Evolutionary conservation across 2,329 filamentous ascomycete species (phyloP).

Genomic region (Penicillium corylophilum): DNA sequence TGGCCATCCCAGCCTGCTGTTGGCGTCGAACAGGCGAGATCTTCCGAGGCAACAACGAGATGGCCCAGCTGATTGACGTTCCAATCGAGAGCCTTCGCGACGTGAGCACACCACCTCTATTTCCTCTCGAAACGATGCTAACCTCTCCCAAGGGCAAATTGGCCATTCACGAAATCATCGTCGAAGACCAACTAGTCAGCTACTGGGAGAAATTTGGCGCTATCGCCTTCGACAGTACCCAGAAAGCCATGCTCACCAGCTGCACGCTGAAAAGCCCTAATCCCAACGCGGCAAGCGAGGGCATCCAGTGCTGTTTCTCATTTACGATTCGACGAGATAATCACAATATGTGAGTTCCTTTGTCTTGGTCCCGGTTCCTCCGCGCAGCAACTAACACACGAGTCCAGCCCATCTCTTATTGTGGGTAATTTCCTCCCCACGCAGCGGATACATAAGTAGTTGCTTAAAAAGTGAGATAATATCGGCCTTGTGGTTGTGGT

Average conservation of each 20-base stretch:
- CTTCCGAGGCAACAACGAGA: slow-evolving; percentile 95
- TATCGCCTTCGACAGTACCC: slow-evolving; percentile 90
- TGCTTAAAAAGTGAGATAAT: neutral
- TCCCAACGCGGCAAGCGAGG: slow-evolving; percentile 62
- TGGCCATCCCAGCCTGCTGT: slow-evolving; percentile 97
- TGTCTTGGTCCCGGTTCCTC: neutral
- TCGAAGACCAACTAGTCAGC: slow-evolving; percentile 88
- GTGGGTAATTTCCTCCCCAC: slow-evolving; percentile 96
- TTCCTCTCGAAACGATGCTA: neutral
- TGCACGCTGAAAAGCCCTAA: slow-evolving; percentile 85
- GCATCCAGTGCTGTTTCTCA: slow-evolving; percentile 93
- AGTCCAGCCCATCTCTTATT: slow-evolving; percentile 80
- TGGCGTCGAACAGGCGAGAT: slow-evolving; percentile 97
- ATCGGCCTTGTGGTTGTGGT: neutral
- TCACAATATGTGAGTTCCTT: slow-evolving; percentile 79
- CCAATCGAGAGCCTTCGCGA: slow-evolving; percentile 88
- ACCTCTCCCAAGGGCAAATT: slow-evolving; percentile 70
- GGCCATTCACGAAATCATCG: slow-evolving; percentile 91
- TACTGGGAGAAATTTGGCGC: slow-evolving; percentile 99
- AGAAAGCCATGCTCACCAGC: slow-evolving; percentile 92
- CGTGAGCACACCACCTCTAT: slow-evolving; percentile 56
- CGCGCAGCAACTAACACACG: slow-evolving; percentile 4
- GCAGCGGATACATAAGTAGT: slow-evolving; percentile 55
- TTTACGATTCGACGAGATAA: slow-evolving; percentile 94
- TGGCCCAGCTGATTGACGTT: slow-evolving; percentile 93